phyloP scores from a whole-genome alignment of 768 basidiomycete genomes.

The Ephemerocybe angulata region DNA sequence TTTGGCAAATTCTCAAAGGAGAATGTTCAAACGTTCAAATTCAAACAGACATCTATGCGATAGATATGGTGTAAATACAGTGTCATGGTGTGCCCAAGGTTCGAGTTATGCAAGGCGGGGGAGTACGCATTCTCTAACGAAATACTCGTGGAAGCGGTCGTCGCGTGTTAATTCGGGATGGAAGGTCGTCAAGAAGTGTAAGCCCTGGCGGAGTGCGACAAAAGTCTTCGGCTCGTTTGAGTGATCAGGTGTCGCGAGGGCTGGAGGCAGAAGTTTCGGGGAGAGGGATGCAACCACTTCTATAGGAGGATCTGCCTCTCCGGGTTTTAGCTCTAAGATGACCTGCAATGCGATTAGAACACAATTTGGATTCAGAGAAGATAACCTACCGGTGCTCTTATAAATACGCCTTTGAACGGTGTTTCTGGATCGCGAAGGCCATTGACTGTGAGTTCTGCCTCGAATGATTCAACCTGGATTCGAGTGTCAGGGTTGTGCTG shows the following conservation, averaged over 20 bases:
- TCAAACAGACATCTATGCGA: not conserved
- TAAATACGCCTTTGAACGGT: conserved; percentile 84
- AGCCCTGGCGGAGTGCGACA: conserved; percentile 84
- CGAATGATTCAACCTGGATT: conserved; percentile 83
- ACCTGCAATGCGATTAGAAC: conserved; percentile 44
- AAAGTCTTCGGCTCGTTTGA: conserved; percentile 58
- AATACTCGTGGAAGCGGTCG: conserved; percentile 87
- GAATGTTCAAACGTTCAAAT: not conserved
- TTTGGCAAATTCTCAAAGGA: no score
- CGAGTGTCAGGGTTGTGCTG: not conserved
- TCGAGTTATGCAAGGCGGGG: conserved; percentile 17
- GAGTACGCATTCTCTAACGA: conserved; percentile 71
- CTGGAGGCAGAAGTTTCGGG: conserved; percentile 37
- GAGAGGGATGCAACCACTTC: conserved; percentile 71
- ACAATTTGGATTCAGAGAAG: not conserved
- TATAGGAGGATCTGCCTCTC: conserved; percentile 52
- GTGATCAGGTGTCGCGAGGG: conserved; percentile 42
- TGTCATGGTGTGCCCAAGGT: not conserved
- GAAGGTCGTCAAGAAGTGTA: conserved; percentile 83
- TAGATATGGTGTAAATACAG: not conserved
- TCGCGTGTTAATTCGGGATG: conserved; percentile 93
- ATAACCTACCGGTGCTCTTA: conserved; percentile 78
- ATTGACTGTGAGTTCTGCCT: conserved; percentile 64
- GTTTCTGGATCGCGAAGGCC: conserved; percentile 54
- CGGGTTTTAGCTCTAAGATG: conserved; percentile 47